phyloP scores from a whole-genome alignment of 495 filamentous ascomycete species.

The Aspergillus ostianus region DNA sequence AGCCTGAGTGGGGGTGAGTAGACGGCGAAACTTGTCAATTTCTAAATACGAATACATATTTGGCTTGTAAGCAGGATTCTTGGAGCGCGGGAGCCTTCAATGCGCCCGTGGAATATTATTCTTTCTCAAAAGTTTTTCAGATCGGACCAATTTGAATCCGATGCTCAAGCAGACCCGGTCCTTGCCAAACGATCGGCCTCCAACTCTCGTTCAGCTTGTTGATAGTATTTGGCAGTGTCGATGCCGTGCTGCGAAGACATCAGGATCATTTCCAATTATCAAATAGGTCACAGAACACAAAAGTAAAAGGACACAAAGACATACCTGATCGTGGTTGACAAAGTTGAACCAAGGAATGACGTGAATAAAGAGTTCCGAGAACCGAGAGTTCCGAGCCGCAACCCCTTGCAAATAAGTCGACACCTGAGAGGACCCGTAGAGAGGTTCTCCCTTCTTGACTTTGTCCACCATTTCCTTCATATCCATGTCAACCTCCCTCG shows the following conservation, averaged over 20 bases:
- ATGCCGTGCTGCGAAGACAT: slow-evolving; percentile 71
- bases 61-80: not conserved
- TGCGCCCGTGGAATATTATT: slow-evolving; percentile 20
- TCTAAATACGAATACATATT: not conserved
- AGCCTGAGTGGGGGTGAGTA: not conserved
- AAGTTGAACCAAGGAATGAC: slow-evolving; percentile 95
- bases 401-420: slow-evolving; percentile 91
- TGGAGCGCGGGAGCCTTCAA: not conserved
- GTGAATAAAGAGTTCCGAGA: slow-evolving; percentile 76
- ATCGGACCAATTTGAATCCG: slow-evolving; percentile 10
- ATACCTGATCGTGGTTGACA: slow-evolving; percentile 86
- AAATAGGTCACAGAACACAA: too few relatives aligned
- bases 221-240: slow-evolving; percentile 97
- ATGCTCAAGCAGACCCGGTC: slow-evolving; percentile 26
- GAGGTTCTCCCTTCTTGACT: slow-evolving; percentile 83
- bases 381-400: slow-evolving; percentile 87
- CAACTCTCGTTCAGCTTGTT: slow-evolving; percentile 89
- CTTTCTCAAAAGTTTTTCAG: not conserved
- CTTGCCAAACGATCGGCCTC: slow-evolving; percentile 64
- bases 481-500: slow-evolving; percentile 88
- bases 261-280: slow-evolving; percentile 9
- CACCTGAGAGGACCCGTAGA: slow-evolving; percentile 80
- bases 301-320: slow-evolving; percentile 5
- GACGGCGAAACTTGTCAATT: not conserved
- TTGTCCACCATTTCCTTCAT: slow-evolving; percentile 97